These are phyloP conservation scores for Pneumocystis sp. DNA, from an alignment of 1,139 yeast species.

Conservation along the genomic window DNA sequence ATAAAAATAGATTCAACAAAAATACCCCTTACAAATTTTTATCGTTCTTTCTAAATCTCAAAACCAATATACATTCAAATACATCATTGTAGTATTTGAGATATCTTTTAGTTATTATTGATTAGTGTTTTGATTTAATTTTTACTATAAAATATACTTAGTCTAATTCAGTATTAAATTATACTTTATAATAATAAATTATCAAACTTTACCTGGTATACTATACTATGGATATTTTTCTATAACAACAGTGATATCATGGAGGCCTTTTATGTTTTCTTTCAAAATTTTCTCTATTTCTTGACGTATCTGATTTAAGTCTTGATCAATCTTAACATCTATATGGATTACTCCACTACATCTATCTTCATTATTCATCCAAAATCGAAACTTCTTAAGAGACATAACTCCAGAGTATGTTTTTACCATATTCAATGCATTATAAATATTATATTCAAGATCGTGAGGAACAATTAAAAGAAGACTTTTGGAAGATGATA, in stretches of 20 bases:
- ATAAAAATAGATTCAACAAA: background rate
- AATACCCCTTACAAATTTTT: background rate
- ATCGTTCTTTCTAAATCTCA: background rate
- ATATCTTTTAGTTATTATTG: too few species aligned
- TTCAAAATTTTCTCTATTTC: constrained; percentile 21
- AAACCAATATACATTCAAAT: background rate
- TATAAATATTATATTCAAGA: background rate
- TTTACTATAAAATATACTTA: background rate
- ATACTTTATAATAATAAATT: background rate
- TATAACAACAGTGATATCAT: constrained; percentile 6
- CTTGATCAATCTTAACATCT: constrained; percentile 14
- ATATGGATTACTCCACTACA: constrained; percentile 24
- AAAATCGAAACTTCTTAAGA: constrained; percentile 76
- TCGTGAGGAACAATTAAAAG: constrained; percentile 32
- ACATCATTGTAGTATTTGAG: too few species aligned
- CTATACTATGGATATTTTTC: background rate
- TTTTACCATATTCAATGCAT: background rate
- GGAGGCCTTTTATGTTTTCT: constrained; percentile 28
- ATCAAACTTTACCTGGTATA: background rate
- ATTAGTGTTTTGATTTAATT: too few species aligned
- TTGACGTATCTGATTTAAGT: constrained; percentile 4
- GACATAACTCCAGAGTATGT: constrained; percentile 29
- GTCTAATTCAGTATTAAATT: background rate
- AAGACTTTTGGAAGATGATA: constrained; percentile 63
- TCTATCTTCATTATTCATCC: constrained; percentile 50